These are phyloP conservation scores for Plectosphaerella plurivora DNA, from an alignment of 2,329 filamentous ascomycete genomes.

Conservation along the genomic window DNA sequence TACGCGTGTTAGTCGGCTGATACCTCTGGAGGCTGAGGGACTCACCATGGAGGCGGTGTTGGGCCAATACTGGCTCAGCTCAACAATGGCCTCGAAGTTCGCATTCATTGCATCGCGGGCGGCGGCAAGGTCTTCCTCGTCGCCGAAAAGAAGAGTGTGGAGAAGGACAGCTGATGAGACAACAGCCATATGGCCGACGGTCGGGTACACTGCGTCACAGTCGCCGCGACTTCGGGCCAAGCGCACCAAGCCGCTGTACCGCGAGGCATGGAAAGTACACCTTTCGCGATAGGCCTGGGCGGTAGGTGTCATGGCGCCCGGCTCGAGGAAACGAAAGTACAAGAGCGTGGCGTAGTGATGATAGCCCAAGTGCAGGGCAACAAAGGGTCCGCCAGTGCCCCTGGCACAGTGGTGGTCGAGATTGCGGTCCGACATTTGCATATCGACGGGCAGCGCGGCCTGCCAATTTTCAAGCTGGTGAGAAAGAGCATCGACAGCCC, in stretches of 20 bases:
- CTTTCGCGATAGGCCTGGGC: conserved; percentile 5
- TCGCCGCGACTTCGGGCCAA: conserved; percentile 1
- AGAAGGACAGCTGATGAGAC: conserved; percentile 14
- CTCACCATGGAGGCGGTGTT: conserved; percentile 8
- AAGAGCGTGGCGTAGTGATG: conserved; percentile 32
- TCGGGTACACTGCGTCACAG: conserved; percentile 11
- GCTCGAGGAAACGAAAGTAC: conserved; percentile 30
- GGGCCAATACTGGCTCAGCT: conserved; percentile 13
- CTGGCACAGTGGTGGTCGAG: conserved; percentile 9
- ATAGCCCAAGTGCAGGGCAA: conserved; percentile 30
- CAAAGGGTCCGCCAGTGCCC: conserved; percentile 24
- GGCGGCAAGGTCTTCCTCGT: conserved; percentile 4
- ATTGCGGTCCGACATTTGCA: conserved; percentile 12
- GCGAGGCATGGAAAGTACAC: conserved; percentile 22
- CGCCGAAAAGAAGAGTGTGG: conserved; percentile 13
- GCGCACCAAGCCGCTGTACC: conserved; percentile 18
- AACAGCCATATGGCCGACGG: conserved; percentile 14
- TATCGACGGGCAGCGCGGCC: conserved; percentile 4
- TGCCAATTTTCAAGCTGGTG: conserved; percentile 12
- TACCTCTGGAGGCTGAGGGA: background rate
- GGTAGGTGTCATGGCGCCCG: background rate
- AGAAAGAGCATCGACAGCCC: background rate
- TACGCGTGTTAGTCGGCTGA: background rate
- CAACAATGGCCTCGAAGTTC: conserved; percentile 14
- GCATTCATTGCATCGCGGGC: conserved; percentile 9